Conservation (phyloP, 1,284 basidiomycete genomes). For the Trichosporon asahii region DNA sequence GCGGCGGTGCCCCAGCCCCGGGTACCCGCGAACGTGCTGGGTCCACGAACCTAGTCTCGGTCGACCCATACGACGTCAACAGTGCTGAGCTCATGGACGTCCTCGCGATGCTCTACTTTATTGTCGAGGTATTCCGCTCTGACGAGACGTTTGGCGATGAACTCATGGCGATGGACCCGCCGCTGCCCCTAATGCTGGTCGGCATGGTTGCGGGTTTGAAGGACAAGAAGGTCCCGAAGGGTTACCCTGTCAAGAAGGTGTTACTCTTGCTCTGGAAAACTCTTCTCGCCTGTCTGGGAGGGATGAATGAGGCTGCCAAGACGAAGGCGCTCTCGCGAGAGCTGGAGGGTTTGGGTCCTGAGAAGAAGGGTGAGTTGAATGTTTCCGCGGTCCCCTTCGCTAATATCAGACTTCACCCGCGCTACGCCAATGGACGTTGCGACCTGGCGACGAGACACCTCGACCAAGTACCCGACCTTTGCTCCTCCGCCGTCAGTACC, state of each 20-base stretch:
- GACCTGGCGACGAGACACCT: conserved; percentile 78
- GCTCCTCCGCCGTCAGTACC: conserved; percentile 58
- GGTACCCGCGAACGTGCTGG: conserved; percentile 19
- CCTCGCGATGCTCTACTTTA: conserved; percentile 86
- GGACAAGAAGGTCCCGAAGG: conserved; percentile 83
- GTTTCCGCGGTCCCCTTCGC: too few relatives aligned
- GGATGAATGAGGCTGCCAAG: conserved; percentile 76
- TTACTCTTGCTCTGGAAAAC: conserved; percentile 97
- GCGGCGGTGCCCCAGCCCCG: not conserved
- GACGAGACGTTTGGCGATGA: conserved; percentile 93
- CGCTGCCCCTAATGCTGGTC: conserved; percentile 88
- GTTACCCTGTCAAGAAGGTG: conserved; percentile 82
- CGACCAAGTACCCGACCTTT: conserved; percentile 92
- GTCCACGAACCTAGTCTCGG: conserved; percentile 22
- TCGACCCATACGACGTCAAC: conserved; percentile 41
- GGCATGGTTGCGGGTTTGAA: conserved; percentile 81
- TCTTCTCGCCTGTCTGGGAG: conserved; percentile 85
- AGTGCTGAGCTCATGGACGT: conserved; percentile 87
- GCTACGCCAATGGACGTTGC: conserved; percentile 85
- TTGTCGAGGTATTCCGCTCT: conserved; percentile 85
- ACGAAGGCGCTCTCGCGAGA: conserved; percentile 84
- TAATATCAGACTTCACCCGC: conserved; percentile 61
- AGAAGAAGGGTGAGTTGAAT: conserved; percentile 61
- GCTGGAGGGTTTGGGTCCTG: conserved; percentile 64
- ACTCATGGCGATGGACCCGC: conserved; percentile 91